Conservation (phyloP, 495 filamentous ascomycete species). For the Chaetomium fimeti region DNA sequence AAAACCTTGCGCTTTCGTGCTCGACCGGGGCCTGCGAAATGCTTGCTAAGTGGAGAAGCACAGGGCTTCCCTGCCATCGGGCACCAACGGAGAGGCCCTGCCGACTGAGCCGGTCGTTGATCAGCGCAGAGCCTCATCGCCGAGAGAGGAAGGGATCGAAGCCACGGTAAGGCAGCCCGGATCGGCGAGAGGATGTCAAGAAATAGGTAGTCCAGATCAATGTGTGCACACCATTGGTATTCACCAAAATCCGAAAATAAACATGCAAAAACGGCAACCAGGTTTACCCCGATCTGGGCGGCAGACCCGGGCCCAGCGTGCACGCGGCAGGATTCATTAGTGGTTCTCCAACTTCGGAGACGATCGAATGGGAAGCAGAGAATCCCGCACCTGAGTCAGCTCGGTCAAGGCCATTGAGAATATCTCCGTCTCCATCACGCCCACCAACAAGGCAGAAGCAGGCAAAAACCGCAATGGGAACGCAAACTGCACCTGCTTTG, state of each 20-base stretch:
- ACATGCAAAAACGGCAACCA: neutral
- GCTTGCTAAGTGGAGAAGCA: neutral
- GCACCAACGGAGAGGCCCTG: neutral
- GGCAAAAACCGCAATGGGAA: neutral
- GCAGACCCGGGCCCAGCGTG: neutral
- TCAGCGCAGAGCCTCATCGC: slow-evolving; percentile 23
- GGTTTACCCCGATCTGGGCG: neutral
- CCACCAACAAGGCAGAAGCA: neutral
- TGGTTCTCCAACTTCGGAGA: neutral
- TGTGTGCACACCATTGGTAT: neutral
- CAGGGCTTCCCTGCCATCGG: neutral
- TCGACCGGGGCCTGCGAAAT: neutral
- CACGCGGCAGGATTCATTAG: slow-evolving; percentile 2
- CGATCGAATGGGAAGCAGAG: slow-evolving; percentile 6
- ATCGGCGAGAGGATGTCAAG: neutral
- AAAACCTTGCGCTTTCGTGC: neutral
- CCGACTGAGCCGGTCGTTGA: slow-evolving; percentile 3
- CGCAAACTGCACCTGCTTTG: slow-evolving; percentile 1
- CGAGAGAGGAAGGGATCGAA: slow-evolving; percentile 13
- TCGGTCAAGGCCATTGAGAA: too few species aligned
- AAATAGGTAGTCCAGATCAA: neutral
- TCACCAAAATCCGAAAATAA: neutral
- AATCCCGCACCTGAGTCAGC: slow-evolving; percentile 4
- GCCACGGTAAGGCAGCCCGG: neutral
- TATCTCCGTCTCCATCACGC: neutral